Conservation (phyloP, 2,329 filamentous ascomycete species). For the Fusarium austroafricanum region DNA sequence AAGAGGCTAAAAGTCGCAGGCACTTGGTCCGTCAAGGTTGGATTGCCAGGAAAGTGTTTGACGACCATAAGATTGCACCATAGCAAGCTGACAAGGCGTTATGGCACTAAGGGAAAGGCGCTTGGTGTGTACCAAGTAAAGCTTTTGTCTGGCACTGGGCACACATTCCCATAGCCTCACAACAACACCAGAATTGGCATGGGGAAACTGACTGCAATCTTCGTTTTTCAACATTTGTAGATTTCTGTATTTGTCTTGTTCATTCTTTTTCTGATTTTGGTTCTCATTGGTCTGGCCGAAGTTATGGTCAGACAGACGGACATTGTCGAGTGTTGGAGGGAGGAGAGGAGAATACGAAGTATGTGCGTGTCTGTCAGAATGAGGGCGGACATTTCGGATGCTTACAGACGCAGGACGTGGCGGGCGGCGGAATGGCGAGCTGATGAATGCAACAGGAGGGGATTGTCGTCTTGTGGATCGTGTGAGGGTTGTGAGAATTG, state of each 20-base stretch:
- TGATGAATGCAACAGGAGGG: constrained; percentile 43
- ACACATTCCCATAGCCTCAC: constrained; percentile 10
- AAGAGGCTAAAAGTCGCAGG: neutral
- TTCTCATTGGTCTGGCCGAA: neutral
- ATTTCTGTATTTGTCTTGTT: constrained; percentile 1
- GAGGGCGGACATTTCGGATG: constrained; percentile 24
- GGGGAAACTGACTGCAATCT: neutral
- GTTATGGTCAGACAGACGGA: constrained; percentile 16
- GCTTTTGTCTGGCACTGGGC: constrained; percentile 12
- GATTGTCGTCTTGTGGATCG: constrained; percentile 44
- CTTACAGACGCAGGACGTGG: constrained; percentile 37
- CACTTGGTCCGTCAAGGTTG: constrained; percentile 7
- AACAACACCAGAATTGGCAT: neutral
- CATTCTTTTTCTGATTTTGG: neutral
- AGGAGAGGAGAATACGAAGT: constrained; percentile 26
- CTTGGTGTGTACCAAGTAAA: constrained; percentile 35
- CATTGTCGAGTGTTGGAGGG: constrained; percentile 6
- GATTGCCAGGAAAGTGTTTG: constrained; percentile 37
- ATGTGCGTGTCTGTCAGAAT: constrained; percentile 7
- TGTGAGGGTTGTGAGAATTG: constrained; percentile 41
- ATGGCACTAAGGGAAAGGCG: constrained; percentile 36
- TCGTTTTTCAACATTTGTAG: neutral
- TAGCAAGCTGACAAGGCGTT: constrained; percentile 47
- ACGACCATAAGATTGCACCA: constrained; percentile 47
- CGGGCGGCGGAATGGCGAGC: constrained; percentile 38